A percentile compares a stretch with the other conserved stretches of the same genome.
Evolutionary conservation across 192 early-diverging fungal genomes (phyloP).

Genomic region (Chytriomyces hyalinus): DNA sequence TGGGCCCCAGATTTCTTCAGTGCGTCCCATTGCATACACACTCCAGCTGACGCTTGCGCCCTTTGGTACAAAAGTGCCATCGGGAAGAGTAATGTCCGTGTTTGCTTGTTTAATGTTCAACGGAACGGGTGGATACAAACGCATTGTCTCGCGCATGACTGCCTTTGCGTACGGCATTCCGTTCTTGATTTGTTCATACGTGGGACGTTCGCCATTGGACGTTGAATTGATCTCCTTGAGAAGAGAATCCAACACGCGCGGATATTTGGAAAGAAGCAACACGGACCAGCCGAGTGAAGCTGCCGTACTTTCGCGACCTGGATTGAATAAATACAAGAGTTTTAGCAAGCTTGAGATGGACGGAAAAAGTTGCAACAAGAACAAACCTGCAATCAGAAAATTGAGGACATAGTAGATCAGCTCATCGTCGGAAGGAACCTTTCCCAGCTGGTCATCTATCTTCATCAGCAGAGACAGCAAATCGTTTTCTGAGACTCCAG

Average conservation of each 20-base stretch:
- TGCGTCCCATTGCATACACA: constrained; percentile 58
- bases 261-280: constrained; percentile 50
- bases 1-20: constrained; percentile 65
- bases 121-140: constrained; percentile 73
- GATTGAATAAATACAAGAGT: not conserved
- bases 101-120: constrained; percentile 58
- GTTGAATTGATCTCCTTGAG: constrained; percentile 37
- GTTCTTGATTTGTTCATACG: constrained; percentile 46
- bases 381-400: constrained; percentile 49
- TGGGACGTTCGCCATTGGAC: constrained; percentile 5
- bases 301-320: constrained; percentile 63
- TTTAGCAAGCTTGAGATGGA: not conserved
- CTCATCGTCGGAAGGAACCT: constrained; percentile 30
- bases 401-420: constrained; percentile 49
- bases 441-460: constrained; percentile 35
- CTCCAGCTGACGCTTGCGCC: constrained; percentile 58
- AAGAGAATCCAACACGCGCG: constrained; percentile 33
- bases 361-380: not conserved
- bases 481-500: constrained; percentile 28
- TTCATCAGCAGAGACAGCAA: constrained; percentile 45
- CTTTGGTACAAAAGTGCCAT: constrained; percentile 57
- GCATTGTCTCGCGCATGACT: constrained; percentile 64
- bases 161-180: constrained; percentile 61
- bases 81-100: constrained; percentile 64
- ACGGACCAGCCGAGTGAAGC: constrained; percentile 63